phyloP scores from a whole-genome alignment of 169 alveolate genomes.

The Cryptosporidium xiaoi region DNA sequence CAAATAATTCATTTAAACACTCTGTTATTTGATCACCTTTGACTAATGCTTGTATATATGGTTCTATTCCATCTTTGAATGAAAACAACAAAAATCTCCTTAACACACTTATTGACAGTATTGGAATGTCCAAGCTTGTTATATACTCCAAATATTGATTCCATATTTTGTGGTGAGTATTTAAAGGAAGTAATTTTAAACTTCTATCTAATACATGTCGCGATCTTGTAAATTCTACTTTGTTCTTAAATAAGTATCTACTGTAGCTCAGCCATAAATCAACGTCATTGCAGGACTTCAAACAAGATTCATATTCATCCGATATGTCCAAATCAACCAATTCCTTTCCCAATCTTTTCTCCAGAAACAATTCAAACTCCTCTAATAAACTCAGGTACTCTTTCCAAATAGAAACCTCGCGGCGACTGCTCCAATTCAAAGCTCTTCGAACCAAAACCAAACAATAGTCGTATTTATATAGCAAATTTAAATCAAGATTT shows the following conservation, averaged over 20 bases:
- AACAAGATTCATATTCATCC: constrained; percentile 28
- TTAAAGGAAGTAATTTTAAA: constrained; percentile 19
- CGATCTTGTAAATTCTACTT: constrained; percentile 24
- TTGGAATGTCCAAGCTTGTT: constrained; percentile 27
- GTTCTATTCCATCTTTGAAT: constrained; percentile 17
- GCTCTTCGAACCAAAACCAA: constrained; percentile 33
- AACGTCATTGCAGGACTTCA: constrained; percentile 53
- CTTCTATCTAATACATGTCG: constrained; percentile 60
- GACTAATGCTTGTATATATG: constrained; percentile 36
- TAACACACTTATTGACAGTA: constrained; percentile 37
- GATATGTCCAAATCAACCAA: constrained; percentile 9
- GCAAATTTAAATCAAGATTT: constrained; percentile 7
- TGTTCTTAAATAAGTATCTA: constrained; percentile 10
- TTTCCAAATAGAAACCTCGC: constrained; percentile 42
- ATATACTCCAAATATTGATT: constrained; percentile 42
- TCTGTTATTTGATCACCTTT: constrained; percentile 22
- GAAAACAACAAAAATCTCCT: constrained; percentile 38
- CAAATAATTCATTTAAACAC: not conserved
- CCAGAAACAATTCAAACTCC: constrained; percentile 37
- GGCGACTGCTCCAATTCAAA: constrained; percentile 16
- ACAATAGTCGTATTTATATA: constrained; percentile 38
- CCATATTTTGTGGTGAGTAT: constrained; percentile 49
- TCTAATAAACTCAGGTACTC: constrained; percentile 32
- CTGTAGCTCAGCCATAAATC: constrained; percentile 38
- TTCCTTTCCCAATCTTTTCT: not conserved